Evolutionary conservation across 1,284 basidiomycete genomes (phyloP).

Genomic region (Stereum hirsutum): DNA sequence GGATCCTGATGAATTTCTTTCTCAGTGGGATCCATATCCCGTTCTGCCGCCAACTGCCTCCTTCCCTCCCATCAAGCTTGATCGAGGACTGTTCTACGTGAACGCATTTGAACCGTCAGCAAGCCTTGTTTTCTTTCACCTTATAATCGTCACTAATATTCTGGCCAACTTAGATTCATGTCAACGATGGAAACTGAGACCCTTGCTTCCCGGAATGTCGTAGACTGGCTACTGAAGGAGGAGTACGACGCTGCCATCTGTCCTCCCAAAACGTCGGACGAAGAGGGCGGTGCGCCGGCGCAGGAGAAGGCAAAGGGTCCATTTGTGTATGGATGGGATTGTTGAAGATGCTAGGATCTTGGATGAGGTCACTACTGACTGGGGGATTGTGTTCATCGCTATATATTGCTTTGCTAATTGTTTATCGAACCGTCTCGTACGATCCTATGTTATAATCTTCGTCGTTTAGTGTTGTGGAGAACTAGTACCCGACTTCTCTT

Average conservation of each 20-base stretch:
- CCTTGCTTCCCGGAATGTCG: conserved; percentile 74
- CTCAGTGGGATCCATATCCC: conserved; percentile 73
- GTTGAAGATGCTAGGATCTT: too few relatives aligned
- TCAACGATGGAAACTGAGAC: conserved; percentile 93
- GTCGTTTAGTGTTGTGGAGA: too few relatives aligned
- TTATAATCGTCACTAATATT: conserved; percentile 5
- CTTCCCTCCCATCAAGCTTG: conserved; percentile 74
- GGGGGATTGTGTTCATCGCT: too few relatives aligned
- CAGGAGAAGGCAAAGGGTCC: conserved; percentile 10
- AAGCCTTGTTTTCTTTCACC: neutral
- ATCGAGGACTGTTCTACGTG: conserved; percentile 77
- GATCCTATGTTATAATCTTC: too few relatives aligned
- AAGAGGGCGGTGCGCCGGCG: neutral
- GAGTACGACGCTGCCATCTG: conserved; percentile 60
- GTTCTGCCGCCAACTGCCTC: conserved; percentile 53
- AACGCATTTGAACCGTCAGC: conserved; percentile 82
- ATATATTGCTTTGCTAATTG: too few relatives aligned
- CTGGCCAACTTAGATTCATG: conserved; percentile 43
- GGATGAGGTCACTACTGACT: too few relatives aligned
- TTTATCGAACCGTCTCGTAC: too few relatives aligned
- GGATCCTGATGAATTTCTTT: conserved; percentile 1
- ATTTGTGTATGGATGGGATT: conserved; percentile 69
- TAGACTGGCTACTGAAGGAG: conserved; percentile 66
- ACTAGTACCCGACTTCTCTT: too few relatives aligned
- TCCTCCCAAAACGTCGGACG: conserved; percentile 13